Percentiles rank a stretch among this genome's conserved stretches.
Conservation (phyloP, 495 filamentous ascomycete species). For the Neurospora sp. region DNA sequence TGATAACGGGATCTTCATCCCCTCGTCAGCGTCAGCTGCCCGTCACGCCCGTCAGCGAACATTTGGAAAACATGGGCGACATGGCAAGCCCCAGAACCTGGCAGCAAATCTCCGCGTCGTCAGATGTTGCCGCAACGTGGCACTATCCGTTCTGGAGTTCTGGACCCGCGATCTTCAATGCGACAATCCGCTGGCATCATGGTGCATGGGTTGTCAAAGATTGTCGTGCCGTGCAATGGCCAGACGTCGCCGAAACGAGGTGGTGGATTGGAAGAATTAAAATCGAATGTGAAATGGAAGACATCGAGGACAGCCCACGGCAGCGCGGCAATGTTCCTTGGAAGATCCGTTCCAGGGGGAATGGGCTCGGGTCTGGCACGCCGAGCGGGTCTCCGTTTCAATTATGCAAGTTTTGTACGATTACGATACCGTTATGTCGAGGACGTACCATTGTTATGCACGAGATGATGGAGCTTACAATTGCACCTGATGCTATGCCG, state of each 20-base stretch:
- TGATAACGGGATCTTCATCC: background rate
- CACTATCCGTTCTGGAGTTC: background rate
- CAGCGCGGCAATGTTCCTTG: background rate
- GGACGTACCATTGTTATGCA: background rate
- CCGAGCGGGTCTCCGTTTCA: background rate
- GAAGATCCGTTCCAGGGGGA: background rate
- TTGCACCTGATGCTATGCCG: background rate
- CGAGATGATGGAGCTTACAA: background rate
- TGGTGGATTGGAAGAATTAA: background rate
- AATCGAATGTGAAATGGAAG: background rate
- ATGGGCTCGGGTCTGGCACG: background rate
- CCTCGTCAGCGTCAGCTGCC: background rate
- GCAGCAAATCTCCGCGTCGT: background rate
- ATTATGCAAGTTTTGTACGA: background rate
- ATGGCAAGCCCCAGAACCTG: background rate
- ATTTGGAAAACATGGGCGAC: background rate
- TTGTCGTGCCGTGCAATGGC: background rate
- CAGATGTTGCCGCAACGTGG: background rate
- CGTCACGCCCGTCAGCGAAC: background rate
- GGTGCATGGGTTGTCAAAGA: background rate
- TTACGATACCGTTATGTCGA: background rate
- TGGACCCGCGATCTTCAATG: background rate
- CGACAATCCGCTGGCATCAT: background rate
- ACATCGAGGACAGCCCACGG: background rate
- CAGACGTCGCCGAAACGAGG: background rate